Conservation (phyloP, 176 grass and related monocot species). For the Luzula sylvatica region DNA sequence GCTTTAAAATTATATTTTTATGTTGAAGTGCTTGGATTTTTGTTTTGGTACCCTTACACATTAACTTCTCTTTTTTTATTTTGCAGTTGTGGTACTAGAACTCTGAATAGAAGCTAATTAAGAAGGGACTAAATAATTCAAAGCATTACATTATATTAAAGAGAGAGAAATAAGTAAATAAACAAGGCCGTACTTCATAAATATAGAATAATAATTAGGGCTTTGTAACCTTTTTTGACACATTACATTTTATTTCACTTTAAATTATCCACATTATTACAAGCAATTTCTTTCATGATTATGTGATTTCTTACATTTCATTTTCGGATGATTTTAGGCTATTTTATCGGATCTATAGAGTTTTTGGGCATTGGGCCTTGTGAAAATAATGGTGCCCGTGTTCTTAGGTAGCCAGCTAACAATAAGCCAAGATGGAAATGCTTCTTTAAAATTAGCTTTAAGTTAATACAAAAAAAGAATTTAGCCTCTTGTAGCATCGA, state of each 20-base stretch:
- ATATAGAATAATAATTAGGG: background rate
- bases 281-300: background rate
- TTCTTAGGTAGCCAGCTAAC: no score
- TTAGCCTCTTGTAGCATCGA: no score
- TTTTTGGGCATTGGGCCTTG: no score
- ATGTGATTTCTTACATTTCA: no score
- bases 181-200: conserved; percentile 4
- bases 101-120: conserved; percentile 18
- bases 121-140: conserved; percentile 6
- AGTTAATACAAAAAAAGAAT: no score
- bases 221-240: conserved; percentile 25
- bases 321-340: no score
- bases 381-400: no score
- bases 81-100: conserved; percentile 43
- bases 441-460: no score
- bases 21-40: background rate
- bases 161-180: conserved; percentile 9
- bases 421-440: no score
- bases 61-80: background rate
- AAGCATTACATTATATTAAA: no score
- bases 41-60: background rate
- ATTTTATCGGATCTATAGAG: no score
- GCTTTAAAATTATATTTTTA: no score
- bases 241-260: background rate
- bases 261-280: background rate